A percentile compares a stretch with the other conserved stretches of the same genome.
phyloP scores from a whole-genome alignment of 2,329 filamentous ascomycete genomes.

The Ustilaginoidea virens region DNA sequence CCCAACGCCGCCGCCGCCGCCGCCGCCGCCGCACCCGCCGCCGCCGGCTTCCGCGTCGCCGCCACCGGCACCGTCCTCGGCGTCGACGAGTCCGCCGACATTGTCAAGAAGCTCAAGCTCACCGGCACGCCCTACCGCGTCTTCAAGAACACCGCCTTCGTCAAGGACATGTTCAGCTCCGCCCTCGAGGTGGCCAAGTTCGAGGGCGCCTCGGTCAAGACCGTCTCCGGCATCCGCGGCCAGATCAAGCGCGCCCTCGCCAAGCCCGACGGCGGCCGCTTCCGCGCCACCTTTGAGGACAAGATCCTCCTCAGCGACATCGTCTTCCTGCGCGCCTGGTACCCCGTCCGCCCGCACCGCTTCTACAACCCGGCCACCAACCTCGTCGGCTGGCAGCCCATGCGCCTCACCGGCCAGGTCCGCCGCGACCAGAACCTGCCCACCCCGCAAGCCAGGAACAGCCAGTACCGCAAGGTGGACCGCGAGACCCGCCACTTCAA shows the following conservation, averaged over 20 bases:
- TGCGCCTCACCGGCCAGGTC: slow-evolving; percentile 89
- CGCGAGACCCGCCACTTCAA: slow-evolving; percentile 63
- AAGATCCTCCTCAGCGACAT: slow-evolving; percentile 96
- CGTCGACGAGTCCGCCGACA: slow-evolving; percentile 90
- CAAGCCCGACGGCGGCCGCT: slow-evolving; percentile 91
- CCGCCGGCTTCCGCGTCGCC: slow-evolving; percentile 82
- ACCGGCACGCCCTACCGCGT: slow-evolving; percentile 92
- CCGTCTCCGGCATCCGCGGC: slow-evolving; percentile 85
- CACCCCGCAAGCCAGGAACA: slow-evolving; percentile 72
- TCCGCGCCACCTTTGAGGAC: slow-evolving; percentile 95
- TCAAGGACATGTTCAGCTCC: slow-evolving; percentile 95
- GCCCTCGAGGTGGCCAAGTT: slow-evolving; percentile 95
- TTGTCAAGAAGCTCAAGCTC: slow-evolving; percentile 98
- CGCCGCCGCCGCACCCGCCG: slow-evolving; percentile 81
- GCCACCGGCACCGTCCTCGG: slow-evolving; percentile 87
- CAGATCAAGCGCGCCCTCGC: slow-evolving; percentile 93
- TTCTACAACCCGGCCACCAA: slow-evolving; percentile 98
- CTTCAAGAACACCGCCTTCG: slow-evolving; percentile 98
- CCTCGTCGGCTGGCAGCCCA: slow-evolving; percentile 79
- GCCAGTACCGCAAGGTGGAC: slow-evolving; percentile 60
- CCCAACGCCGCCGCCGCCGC: slow-evolving; percentile 79
- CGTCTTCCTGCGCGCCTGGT: slow-evolving; percentile 93
- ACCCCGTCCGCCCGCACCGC: slow-evolving; percentile 81
- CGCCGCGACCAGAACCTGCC: slow-evolving; percentile 59
- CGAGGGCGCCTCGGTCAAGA: slow-evolving; percentile 88